phyloP scores from a whole-genome alignment of 768 basidiomycete genomes.

The Suillus placidus region DNA sequence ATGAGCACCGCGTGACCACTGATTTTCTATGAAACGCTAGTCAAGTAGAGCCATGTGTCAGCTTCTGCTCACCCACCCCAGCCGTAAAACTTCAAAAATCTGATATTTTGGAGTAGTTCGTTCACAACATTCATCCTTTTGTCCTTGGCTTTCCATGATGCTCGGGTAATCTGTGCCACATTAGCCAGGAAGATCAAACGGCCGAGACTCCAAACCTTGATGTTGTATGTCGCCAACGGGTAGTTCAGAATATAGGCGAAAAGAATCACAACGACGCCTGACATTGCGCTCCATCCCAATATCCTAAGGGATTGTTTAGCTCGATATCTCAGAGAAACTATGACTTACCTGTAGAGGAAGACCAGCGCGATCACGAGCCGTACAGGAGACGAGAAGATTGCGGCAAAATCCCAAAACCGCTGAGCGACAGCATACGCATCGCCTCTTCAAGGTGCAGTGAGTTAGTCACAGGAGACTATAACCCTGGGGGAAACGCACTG shows the following conservation, averaged over 20 bases:
- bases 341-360: slow-evolving; percentile 70
- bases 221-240: slow-evolving; percentile 65
- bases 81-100: slow-evolving; percentile 75
- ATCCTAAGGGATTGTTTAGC: slow-evolving; percentile 44
- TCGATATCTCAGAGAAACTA: neutral
- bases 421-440: slow-evolving; percentile 72
- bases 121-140: slow-evolving; percentile 70
- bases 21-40: slow-evolving; percentile 45
- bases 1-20: slow-evolving; percentile 59
- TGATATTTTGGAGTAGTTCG: slow-evolving; percentile 74
- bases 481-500: slow-evolving; percentile 46
- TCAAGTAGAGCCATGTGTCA: neutral
- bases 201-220: slow-evolving; percentile 48
- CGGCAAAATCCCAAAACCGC: slow-evolving; percentile 74
- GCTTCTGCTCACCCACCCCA: slow-evolving; percentile 52
- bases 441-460: slow-evolving; percentile 44
- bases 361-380: slow-evolving; percentile 65
- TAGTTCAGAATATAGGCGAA: slow-evolving; percentile 66
- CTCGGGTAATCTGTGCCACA: slow-evolving; percentile 50
- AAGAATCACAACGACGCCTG: slow-evolving; percentile 67
- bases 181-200: neutral
- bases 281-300: slow-evolving; percentile 77
- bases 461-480: slow-evolving; percentile 10
- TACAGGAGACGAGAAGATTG: slow-evolving; percentile 62
- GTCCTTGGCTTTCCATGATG: slow-evolving; percentile 67